A percentile compares a stretch with the other conserved stretches of the same genome.
Conservation (phyloP, 305 asterid species). For the Solanum aculeatissimum region DNA sequence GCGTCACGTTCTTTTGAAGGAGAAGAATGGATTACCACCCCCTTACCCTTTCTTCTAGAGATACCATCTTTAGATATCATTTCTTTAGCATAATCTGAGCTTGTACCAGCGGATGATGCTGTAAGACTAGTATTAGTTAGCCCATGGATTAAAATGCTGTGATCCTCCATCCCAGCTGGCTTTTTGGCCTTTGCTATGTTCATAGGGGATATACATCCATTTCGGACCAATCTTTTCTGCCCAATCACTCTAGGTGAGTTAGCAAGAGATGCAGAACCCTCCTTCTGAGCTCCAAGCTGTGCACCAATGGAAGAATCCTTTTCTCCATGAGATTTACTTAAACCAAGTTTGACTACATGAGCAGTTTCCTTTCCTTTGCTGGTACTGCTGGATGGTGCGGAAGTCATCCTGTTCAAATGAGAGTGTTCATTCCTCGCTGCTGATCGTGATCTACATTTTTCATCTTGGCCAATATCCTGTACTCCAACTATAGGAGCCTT, state of each 20-base stretch:
- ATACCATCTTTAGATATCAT: constrained; percentile 35
- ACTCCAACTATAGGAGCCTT: constrained; percentile 9
- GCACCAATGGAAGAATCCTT: constrained; percentile 10
- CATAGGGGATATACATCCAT: constrained; percentile 84
- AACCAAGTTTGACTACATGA: constrained; percentile 7
- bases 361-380: constrained; percentile 15
- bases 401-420: constrained; percentile 6
- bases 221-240: constrained; percentile 67
- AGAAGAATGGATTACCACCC: constrained; percentile 31
- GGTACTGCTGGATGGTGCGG: constrained; percentile 6
- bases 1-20: constrained; percentile 21
- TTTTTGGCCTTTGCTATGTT: constrained; percentile 56
- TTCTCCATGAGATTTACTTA: constrained; percentile 11
- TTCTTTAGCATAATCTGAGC: constrained; percentile 22
- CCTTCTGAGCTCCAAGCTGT: constrained; percentile 18
- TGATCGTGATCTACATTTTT: constrained; percentile 3
- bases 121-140: constrained; percentile 9
- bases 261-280: constrained; percentile 12
- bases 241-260: constrained; percentile 32
- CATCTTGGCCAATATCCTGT: constrained; percentile 8
- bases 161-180: constrained; percentile 24
- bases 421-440: constrained; percentile 22
- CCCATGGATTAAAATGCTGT: constrained; percentile 16
- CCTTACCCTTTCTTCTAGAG: constrained; percentile 62
- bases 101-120: constrained; percentile 19